Conservation (phyloP, 768 basidiomycete genomes). For the Mycena maculata region DNA sequence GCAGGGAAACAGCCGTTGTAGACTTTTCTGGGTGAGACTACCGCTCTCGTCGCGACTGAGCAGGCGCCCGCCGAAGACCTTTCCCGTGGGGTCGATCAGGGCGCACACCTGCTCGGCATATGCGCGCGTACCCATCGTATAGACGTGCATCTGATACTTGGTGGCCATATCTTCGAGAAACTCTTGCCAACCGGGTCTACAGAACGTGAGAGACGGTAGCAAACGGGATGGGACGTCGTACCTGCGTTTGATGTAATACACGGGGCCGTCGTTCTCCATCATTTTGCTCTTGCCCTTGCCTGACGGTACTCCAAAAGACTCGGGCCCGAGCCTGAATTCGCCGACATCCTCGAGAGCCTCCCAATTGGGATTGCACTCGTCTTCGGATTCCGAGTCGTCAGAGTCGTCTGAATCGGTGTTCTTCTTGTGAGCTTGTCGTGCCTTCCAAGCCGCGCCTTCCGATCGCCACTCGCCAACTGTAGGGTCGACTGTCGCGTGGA, state of each 20-base stretch:
- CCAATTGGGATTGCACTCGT: conserved; percentile 92
- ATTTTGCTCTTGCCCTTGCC: conserved; percentile 70
- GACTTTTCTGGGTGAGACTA: conserved; percentile 91
- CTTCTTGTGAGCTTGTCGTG: conserved; percentile 57
- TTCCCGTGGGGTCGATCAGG: conserved; percentile 90
- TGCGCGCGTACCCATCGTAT: conserved; percentile 98
- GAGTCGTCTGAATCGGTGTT: conserved; percentile 48
- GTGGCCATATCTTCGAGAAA: conserved; percentile 79
- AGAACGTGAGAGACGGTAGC: conserved; percentile 30
- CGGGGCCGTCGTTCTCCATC: conserved; percentile 84
- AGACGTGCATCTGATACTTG: conserved; percentile 99
- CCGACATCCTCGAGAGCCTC: conserved; percentile 91
- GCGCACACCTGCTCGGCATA: conserved; percentile 97
- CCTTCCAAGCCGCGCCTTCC: conserved; percentile 87
- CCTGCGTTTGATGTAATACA: conserved; percentile 99
- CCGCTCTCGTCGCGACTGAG: conserved; percentile 96
- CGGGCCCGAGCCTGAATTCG: conserved; percentile 89
- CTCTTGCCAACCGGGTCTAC: conserved; percentile 81
- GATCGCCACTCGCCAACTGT: conserved; percentile 98
- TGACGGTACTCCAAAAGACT: conserved; percentile 65
- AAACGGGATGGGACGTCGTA: conserved; percentile 50
- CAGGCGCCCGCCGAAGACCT: conserved; percentile 87
- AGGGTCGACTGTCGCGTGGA: conserved; percentile 98
- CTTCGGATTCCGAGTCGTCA: conserved; percentile 59
- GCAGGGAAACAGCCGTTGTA: conserved; percentile 93